Percentiles rank a stretch among this genome's conserved stretches.
These are phyloP conservation scores for Raphanus raphanistrum DNA, from an alignment of 345 rosid genomes.

Conservation along the genomic window DNA sequence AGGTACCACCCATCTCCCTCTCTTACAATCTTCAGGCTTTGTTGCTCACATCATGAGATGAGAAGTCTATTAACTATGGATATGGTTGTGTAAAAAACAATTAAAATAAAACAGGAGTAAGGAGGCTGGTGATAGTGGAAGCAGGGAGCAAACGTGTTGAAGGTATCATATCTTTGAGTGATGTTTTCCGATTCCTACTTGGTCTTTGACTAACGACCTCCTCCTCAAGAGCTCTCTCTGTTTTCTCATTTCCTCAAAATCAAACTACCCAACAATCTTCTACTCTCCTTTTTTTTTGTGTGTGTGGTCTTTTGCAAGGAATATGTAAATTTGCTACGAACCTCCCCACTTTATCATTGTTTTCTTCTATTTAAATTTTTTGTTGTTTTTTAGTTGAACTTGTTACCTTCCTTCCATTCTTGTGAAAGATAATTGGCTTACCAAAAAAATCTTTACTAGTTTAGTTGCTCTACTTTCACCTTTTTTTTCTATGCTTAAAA, in stretches of 20 bases:
- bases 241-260: constrained; percentile 18
- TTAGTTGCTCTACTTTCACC: constrained; percentile 11
- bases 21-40: not conserved
- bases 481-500: not conserved
- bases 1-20: constrained; percentile 39
- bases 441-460: constrained; percentile 32
- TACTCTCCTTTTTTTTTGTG: not conserved
- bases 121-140: constrained; percentile 76
- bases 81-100: not conserved
- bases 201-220: constrained; percentile 43
- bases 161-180: constrained; percentile 75
- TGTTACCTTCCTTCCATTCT: constrained; percentile 33
- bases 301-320: constrained; percentile 28
- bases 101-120: constrained; percentile 46
- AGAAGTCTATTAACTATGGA: not conserved
- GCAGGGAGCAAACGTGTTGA: constrained; percentile 89
- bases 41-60: not conserved
- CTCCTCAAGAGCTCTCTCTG: not conserved
- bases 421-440: constrained; percentile 39
- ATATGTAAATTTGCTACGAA: constrained; percentile 43
- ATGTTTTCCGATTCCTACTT: constrained; percentile 67
- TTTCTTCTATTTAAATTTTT: constrained; percentile 24
- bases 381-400: constrained; percentile 39
- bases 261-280: constrained; percentile 28
- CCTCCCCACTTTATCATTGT: constrained; percentile 22